phyloP scores from a whole-genome alignment of 2,329 filamentous ascomycete species.

The Zopfia rhizophila region DNA sequence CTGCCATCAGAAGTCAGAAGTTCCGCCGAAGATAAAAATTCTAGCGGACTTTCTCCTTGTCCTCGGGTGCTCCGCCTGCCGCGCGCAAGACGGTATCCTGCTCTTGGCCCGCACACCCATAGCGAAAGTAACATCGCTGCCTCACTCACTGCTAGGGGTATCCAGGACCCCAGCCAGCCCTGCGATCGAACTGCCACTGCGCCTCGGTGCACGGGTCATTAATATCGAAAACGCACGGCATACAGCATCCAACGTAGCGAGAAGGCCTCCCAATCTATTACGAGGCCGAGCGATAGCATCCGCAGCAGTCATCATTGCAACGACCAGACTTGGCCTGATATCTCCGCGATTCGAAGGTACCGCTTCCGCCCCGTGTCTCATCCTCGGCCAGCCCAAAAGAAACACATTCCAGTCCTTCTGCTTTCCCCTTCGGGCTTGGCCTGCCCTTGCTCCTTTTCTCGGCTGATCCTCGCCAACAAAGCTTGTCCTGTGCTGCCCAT shows the following conservation, averaged over 20 bases:
- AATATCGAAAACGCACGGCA: background rate
- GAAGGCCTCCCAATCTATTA: conserved; percentile 12
- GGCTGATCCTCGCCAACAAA: conserved; percentile 41
- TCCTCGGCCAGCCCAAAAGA: conserved; percentile 22
- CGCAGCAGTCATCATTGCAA: conserved; percentile 26
- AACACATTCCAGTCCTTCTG: conserved; percentile 21
- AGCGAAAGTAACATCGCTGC: conserved; percentile 15
- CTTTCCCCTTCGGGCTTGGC: conserved; percentile 33
- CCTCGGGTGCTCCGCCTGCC: conserved; percentile 1
- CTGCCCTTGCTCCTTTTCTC: conserved; percentile 36
- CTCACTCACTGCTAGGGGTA: conserved; percentile 3
- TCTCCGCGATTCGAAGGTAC: conserved; percentile 33
- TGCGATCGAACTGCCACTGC: conserved; percentile 4
- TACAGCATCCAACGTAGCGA: background rate
- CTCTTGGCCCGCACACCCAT: conserved; percentile 5
- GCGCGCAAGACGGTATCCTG: too few species aligned
- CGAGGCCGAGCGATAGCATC: conserved; percentile 23
- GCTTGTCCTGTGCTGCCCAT: conserved; percentile 10
- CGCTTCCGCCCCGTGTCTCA: conserved; percentile 30
- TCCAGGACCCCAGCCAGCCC: conserved; percentile 7
- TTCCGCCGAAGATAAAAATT: conserved; percentile 4
- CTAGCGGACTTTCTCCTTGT: background rate
- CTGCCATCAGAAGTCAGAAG: conserved; percentile 2
- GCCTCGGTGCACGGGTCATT: conserved; percentile 6
- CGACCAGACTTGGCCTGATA: conserved; percentile 35